Base-by-base conservation (phyloP, 2,329 filamentous ascomycete genomes). In the Mycosphaerella arachidis region DNA sequence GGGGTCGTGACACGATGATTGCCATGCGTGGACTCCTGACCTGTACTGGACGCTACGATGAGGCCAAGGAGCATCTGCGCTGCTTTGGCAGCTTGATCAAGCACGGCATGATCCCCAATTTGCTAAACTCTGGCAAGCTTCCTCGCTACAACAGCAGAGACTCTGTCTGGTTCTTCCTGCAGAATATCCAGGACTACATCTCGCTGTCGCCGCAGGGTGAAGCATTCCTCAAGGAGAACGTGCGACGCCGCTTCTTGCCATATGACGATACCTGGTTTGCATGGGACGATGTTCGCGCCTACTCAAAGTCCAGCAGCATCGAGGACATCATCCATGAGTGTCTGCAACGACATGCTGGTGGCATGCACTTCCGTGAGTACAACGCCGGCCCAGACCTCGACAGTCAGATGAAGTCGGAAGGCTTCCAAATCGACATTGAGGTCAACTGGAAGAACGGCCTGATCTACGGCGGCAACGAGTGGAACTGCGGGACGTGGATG, bases 401-500 rank as follows among this genome's bases (percentile, higher is more conserved):
- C 75, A 87, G 85, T 67, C 93, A 99, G 75, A 99, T 99, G 94
- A 90, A 84, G 64, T 83, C 90, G 4, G 88, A 92, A 70, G 94
- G 94, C 0, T 99, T 99, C 80, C 86, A 97, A 71, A 91, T 96
- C 65, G 87, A 94, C 61, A 88, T 97, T 67, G 85, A 89, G 61
- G 90, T 96, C 10, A 93, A 99, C 73, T 97, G 93, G 93, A 79
- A 84, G 33, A 94, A 86, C 5, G 95, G 94, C 24, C 84, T 99
- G 64, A 87, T 99, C 59, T 96, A 95, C 70, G 94, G 95, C 58
- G 94, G 95, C 35, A 97, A 91, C 71, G 92, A 97, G 72, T 83
- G 79, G 76, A 99, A 99, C 75, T 99, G 95, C 69, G 94, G 94
- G 55, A 99, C 94, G 1, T 99, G 94, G 94, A 97, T 97, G 92